Percentiles rank a stretch among this genome's conserved stretches.
Conservation (phyloP, 805 yeast species). For the Nakazawaea anatomiae region DNA sequence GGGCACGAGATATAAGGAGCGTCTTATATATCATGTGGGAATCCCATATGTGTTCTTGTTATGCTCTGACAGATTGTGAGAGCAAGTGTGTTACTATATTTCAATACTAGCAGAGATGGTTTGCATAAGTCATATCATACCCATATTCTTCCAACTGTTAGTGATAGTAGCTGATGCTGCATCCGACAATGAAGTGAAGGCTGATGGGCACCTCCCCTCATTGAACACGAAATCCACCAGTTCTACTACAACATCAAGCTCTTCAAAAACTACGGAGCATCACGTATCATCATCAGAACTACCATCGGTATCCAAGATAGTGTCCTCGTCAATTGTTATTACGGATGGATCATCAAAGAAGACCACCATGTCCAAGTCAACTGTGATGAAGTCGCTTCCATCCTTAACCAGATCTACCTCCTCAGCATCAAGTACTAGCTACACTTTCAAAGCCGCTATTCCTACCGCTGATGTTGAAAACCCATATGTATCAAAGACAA, state of each 20-base stretch:
- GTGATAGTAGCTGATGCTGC: not conserved
- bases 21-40: too few relatives aligned
- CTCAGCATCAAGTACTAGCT: constrained; percentile 9
- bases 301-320: too few relatives aligned
- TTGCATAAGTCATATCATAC: not conserved
- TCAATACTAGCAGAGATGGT: not conserved
- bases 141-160: not conserved
- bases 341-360: too few relatives aligned
- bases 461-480: constrained; percentile 16
- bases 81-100: too few relatives aligned
- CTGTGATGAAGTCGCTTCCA: not conserved
- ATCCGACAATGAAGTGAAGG: not conserved
- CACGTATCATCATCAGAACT: not conserved
- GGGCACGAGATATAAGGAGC: too few relatives aligned
- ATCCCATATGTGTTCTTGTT: too few relatives aligned
- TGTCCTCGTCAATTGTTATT: too few relatives aligned
- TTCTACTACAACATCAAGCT: not conserved
- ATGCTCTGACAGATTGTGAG: too few relatives aligned
- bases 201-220: not conserved
- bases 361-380: not conserved
- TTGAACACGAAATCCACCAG: not conserved
- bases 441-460: constrained; percentile 16
- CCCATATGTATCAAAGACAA: constrained; percentile 25
- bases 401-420: not conserved
- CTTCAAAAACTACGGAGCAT: not conserved